Evolutionary conservation across 306 rosid species (phyloP).

Genomic region (Nissolia schottii): DNA sequence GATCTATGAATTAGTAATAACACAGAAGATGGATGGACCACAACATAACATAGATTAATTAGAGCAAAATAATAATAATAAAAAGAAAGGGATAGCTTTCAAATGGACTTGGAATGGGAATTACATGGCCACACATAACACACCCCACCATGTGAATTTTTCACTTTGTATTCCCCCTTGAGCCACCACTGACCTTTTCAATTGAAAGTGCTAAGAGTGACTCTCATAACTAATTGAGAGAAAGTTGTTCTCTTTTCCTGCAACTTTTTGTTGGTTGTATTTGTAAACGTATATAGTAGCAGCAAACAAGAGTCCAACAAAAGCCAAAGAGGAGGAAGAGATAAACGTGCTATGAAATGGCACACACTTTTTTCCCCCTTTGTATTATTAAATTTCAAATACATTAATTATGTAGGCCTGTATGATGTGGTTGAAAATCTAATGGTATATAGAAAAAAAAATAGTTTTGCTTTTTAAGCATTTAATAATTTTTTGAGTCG

Average conservation of each 20-base stretch:
- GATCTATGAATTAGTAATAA: not conserved
- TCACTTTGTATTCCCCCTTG: slow-evolving; percentile 39
- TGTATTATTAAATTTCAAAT: too few relatives aligned
- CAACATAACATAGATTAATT: slow-evolving; percentile 15
- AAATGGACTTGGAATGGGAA: slow-evolving; percentile 24
- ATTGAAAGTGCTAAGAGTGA: slow-evolving; percentile 31
- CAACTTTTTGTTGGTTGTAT: slow-evolving; percentile 18
- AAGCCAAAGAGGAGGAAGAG: slow-evolving; percentile 24
- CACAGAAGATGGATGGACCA: slow-evolving; percentile 24
- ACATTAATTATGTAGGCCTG: too few relatives aligned
- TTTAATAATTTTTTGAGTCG: too few relatives aligned
- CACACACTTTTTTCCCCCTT: too few relatives aligned
- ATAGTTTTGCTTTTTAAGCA: too few relatives aligned
- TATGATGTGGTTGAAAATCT: too few relatives aligned
- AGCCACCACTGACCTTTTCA: slow-evolving; percentile 32
- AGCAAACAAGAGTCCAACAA: slow-evolving; percentile 3
- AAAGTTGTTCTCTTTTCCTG: slow-evolving; percentile 28
- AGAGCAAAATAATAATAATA: too few relatives aligned
- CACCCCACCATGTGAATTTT: slow-evolving; percentile 64
- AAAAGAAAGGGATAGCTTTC: slow-evolving; percentile 40
- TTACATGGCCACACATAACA: slow-evolving; percentile 23
- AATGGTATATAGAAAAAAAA: too few relatives aligned
- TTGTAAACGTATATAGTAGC: not conserved
- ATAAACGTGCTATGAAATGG: too few relatives aligned
- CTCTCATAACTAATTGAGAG: slow-evolving; percentile 18